Evolutionary conservation across 805 yeast genomes (phyloP), one percentile per base, ranked within the genome.

Genomic region (Candida ortonii): DNA sequence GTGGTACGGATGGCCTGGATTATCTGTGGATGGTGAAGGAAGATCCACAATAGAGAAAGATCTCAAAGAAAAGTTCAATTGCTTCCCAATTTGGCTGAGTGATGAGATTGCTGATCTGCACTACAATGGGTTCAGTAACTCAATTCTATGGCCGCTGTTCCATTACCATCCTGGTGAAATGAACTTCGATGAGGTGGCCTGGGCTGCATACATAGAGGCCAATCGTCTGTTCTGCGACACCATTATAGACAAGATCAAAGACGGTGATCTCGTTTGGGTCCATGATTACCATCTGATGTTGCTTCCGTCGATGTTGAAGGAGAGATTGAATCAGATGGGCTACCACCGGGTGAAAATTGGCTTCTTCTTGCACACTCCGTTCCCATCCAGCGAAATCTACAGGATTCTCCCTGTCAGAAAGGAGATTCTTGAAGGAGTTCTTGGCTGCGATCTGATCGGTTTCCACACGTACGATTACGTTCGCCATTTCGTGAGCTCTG

Each of bases 391-490:
- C 37, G 99, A 93, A 57, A 90, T 93, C 42, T 93, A 93, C 65
- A 71, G 99, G 56, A 89, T 94, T 36, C 68, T 93, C 50, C 98
- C 99, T 0, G 98, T 94, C 11, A 73, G 99, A 62, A 78, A 81
- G 49, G 97, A 94, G 59, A 87, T 93, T 33, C 66, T 93, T 49
- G 76, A 75, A 43, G 99, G 99, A 37, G 95, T 93, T 2, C 67
- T 93, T 54, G 82, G 93, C 50, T 90, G 97, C 64, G 95, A 93
- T 57, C 70, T 94, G 51, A 79, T 93, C 53, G 99, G 99, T 0
- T 93, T 93, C 73, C 99, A 93, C 61, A 93, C 98, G n/a, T 94
- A 93, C 60, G 99, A 93, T 60, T 93, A 93, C 55, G 97, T 96
- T 9, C 73, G 98, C 49, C 99, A 93, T 67, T 93, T 94, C 63